Evolutionary conservation across 2,329 filamentous ascomycete genomes (phyloP), one percentile per base, ranked within the genome.

Genomic region (Cadophora sp.): DNA sequence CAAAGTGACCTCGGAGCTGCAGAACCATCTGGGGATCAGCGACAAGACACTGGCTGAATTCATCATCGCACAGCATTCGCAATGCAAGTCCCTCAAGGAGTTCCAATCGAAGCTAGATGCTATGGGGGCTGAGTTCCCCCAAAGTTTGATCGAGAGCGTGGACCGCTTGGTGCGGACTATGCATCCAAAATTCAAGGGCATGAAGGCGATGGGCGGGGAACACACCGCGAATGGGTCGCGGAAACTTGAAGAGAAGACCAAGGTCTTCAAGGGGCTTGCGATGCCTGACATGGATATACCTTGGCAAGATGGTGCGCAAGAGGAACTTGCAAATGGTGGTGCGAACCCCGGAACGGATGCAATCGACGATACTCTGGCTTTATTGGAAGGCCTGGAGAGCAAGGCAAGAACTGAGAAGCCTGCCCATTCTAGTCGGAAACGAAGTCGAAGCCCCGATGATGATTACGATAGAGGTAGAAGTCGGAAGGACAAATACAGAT

Each of bases 41-140:
- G 94, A 99, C 81, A 97, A 97, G 80, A 97, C 93, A 5, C 88
- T 99, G 30, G 94, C 96, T 73, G 96, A 99, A 80, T 99, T 97
- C 77, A 89, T 99, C 75, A 97, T 99, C 76, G 92, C 92, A 69
- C 91, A 97, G 78, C 93, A 97, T 74, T 81, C 91, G 78, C 87
- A 94, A 85, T 91, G 89, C 81, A 85, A 83, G 61, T 86, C 85
- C 33, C 83, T 92, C 65, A 80, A 85, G 62, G 89, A 91, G 33
- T 99, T 98, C 82, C 91, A 91, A 81, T 82, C 83, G 72, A 88
- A 88, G 76, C 84, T 98, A 72, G 87, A 90, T 72, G 87, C 84
- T 36, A 89, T 96, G 80, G 92, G 91, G 64, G 92, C 91, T 70
- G 94, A 87, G 30, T 96, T 97, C 71, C 93, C 94, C 0, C 85